These are phyloP conservation scores for Arthroderma sp. DNA, from an alignment of 2,329 filamentous ascomycete genomes.

Conservation along the genomic window DNA sequence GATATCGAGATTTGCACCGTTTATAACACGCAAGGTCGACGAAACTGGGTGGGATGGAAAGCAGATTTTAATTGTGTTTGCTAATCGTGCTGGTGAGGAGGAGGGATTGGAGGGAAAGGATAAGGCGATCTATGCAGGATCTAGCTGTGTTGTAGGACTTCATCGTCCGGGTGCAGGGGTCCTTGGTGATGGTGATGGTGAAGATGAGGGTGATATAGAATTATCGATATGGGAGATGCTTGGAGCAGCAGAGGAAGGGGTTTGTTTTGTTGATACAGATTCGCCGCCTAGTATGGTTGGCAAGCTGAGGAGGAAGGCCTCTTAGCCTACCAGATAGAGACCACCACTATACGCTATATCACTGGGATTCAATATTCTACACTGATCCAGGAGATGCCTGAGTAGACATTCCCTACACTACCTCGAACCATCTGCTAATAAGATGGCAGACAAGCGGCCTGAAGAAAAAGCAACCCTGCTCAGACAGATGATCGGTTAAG, in stretches of 20 bases:
- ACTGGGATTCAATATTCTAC: too few relatives aligned
- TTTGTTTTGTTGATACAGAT: slow-evolving; percentile 35
- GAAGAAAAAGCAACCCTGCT: too few relatives aligned
- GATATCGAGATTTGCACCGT: slow-evolving; percentile 46
- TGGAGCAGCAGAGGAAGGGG: slow-evolving; percentile 31
- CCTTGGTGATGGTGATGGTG: slow-evolving; percentile 10
- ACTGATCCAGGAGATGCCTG: too few relatives aligned
- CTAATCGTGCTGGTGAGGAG: slow-evolving; percentile 34
- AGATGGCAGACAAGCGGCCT: too few relatives aligned
- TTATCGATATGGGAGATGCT: slow-evolving; percentile 35
- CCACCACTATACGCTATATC: neutral
- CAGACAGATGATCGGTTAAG: too few relatives aligned
- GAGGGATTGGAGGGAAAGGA: slow-evolving; percentile 23
- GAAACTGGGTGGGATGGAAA: slow-evolving; percentile 15
- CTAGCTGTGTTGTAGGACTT: slow-evolving; percentile 32
- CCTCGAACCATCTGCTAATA: too few relatives aligned
- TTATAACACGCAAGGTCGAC: slow-evolving; percentile 23
- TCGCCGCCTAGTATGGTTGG: slow-evolving; percentile 25
- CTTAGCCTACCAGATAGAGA: neutral
- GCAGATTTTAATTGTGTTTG: slow-evolving; percentile 34
- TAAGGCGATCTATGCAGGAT: slow-evolving; percentile 35
- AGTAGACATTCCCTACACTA: too few relatives aligned
- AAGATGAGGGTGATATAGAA: slow-evolving; percentile 14
- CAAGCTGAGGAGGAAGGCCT: too few relatives aligned
- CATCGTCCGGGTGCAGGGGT: slow-evolving; percentile 7